Evolutionary conservation across 2,329 filamentous ascomycete genomes (phyloP), one percentile per base, ranked within the genome.

Genomic region (Penicillium palitans): DNA sequence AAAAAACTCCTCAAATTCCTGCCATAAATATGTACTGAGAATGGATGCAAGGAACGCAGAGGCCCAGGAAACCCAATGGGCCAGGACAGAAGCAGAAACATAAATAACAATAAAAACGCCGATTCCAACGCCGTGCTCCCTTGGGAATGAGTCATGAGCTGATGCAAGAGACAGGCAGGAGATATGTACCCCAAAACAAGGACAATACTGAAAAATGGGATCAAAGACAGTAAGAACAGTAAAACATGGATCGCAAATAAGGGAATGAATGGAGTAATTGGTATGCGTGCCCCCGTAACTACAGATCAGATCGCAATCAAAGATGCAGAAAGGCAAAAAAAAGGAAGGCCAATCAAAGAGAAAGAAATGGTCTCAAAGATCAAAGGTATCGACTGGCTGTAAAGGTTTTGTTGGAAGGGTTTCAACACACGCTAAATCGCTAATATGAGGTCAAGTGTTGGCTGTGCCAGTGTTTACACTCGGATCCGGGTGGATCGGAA

Each of bases 401-500:
- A 52, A 61, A 52, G 55, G 54, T 54, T 62, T 61, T 66, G 56
- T 52, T 65, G 50, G 47, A 59, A 61, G 55, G 41, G 19, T 47
- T 64, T 64, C 48, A 61, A 58, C 46, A 59, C 58, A 65, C 61
- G 65, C 64, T 67, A 62, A 64, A 65, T 66, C 55, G 64, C 60
- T 52, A 58, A 62, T 37, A 61, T 48, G 56, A 52, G 55, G 50
- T 51, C 35, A 42, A 52, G 31, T 31, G 31, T 21, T 17, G 44
- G 25, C 21, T 12, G 8, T 21, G 39, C 17, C 46, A 24, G 25
- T 8, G 15, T 55, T 50, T 63, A 68, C 27, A 62, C 59, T 50
- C 66, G 60, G 19, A 68, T 60, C 17, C 71, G 65, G 17, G 65
- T 67, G 27, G 71, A 59, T 50, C 72, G 68, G 57, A 75, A 74